Evolutionary conservation across 2,329 filamentous ascomycete genomes (phyloP).

Genomic region (Talaromyces sp.): DNA sequence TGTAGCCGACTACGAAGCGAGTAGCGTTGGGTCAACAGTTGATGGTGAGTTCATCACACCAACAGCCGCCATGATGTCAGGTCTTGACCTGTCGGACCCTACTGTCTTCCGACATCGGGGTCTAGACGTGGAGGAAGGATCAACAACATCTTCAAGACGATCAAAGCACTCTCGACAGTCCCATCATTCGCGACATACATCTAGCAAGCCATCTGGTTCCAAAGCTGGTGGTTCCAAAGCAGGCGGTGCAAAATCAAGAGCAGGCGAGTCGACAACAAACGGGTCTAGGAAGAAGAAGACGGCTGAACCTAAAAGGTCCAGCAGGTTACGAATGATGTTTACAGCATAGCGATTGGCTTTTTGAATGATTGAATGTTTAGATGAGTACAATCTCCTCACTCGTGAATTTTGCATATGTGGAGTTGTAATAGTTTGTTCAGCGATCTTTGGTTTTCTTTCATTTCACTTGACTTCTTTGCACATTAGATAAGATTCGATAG

Average conservation of each 20-base stretch:
- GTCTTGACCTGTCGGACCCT: slow-evolving; percentile 37
- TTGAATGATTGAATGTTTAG: background rate
- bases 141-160: slow-evolving; percentile 35
- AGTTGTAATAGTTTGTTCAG: background rate
- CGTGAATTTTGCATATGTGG: background rate
- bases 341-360: slow-evolving; percentile 21
- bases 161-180: slow-evolving; percentile 24
- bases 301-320: slow-evolving; percentile 15
- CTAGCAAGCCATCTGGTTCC: background rate
- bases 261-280: background rate
- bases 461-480: background rate
- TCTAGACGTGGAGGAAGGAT: slow-evolving; percentile 29
- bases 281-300: slow-evolving; percentile 15
- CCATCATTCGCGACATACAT: slow-evolving; percentile 18
- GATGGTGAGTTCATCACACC: slow-evolving; percentile 65
- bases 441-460: background rate
- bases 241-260: background rate
- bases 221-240: background rate
- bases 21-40: slow-evolving; percentile 57
- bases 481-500: background rate
- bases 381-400: background rate
- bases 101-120: slow-evolving; percentile 18
- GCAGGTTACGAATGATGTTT: slow-evolving; percentile 34
- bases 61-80: slow-evolving; percentile 49
- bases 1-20: slow-evolving; percentile 56